phyloP scores from a whole-genome alignment of 208 protist genomes.

The Acanthamoeba lenticulata region DNA sequence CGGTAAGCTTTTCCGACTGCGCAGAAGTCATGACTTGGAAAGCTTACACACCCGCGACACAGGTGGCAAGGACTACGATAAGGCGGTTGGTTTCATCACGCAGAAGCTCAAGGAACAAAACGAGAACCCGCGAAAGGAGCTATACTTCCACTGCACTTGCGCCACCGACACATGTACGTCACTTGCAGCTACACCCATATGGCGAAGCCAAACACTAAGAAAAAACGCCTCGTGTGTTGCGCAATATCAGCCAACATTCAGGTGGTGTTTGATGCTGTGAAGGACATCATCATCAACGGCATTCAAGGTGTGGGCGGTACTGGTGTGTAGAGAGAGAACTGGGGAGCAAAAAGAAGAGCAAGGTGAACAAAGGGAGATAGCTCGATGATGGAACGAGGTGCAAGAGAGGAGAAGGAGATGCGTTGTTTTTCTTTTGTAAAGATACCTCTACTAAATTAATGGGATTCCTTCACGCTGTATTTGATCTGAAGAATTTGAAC shows the following conservation, averaged over 20 bases:
- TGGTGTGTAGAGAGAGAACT: background rate
- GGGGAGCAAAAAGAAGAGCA: background rate
- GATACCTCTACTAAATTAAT: no score
- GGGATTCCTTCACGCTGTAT: no score
- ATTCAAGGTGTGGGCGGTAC: background rate
- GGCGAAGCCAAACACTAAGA: background rate
- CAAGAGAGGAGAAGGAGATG: background rate
- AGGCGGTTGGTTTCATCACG: conserved; percentile 79
- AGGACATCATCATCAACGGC: conserved; percentile 29
- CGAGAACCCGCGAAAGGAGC: conserved; percentile 71
- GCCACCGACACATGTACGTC: conserved; percentile 84
- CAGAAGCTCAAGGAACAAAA: conserved; percentile 82
- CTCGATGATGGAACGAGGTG: no score
- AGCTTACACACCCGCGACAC: conserved; percentile 64
- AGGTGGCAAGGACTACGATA: conserved; percentile 79
- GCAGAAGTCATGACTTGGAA: background rate
- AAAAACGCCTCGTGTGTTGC: background rate
- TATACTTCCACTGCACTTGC: conserved; percentile 86
- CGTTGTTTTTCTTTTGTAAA: background rate
- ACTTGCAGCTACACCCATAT: background rate
- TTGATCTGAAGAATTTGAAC: background rate
- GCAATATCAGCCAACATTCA: conserved; percentile 83
- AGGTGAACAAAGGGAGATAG: no score
- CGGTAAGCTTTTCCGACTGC: conserved; percentile 29
- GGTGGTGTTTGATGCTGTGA: conserved; percentile 85